Evolutionary conservation across 2,329 filamentous ascomycete species (phyloP), one percentile per base, ranked within the genome.

Genomic region (Cercospora zeina): DNA sequence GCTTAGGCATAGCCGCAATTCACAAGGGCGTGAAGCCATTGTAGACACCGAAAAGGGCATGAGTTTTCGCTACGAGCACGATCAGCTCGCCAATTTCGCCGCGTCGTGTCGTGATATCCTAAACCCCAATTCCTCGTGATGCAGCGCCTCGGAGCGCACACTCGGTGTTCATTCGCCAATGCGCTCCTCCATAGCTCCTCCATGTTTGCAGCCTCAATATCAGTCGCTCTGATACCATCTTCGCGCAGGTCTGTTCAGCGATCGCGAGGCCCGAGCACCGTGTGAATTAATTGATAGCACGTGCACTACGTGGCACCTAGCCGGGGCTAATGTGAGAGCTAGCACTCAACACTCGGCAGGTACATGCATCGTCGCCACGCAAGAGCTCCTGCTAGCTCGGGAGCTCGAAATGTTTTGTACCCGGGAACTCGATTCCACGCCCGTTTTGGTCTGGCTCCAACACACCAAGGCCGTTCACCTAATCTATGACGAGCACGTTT

Each of bases 21-120:
- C 96, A 99, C 75, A 96, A 93, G 81, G 95, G 93, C 8, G 89
- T 99, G 72, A 99, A 99, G 82, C 93, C 86, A 27, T 27, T 72
- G 60, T 68, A 63, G 49, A 56, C 36, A 16, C 37, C 13, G 6
- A 51, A 24, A 6, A 27, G 24, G 24, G 24, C 24, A 6, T 27
- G 24, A 27, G 6, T 27, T 6, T 27, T 27, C 21, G 39, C 16
- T 24, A 19, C 21, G 39, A 45, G 21, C 19, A 45, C 19, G 10
- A 24, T 21, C 39, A 45, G 39, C 39, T 45, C 39, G 37, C 37
- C 37, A 42, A 42, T 19, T 16, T 42, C n/a, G 21, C 16, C 37
- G 37, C 37, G 21, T 42, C 37, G 21, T 45, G 6, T 27, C 24
- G 6, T 27, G 24, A 3, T 27, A 3, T 6, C 24, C 24, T 27